Evolutionary conservation across 108 stramenopile genomes (phyloP), one percentile per base, ranked within the genome.

Genomic region (Epithemia pelagica): DNA sequence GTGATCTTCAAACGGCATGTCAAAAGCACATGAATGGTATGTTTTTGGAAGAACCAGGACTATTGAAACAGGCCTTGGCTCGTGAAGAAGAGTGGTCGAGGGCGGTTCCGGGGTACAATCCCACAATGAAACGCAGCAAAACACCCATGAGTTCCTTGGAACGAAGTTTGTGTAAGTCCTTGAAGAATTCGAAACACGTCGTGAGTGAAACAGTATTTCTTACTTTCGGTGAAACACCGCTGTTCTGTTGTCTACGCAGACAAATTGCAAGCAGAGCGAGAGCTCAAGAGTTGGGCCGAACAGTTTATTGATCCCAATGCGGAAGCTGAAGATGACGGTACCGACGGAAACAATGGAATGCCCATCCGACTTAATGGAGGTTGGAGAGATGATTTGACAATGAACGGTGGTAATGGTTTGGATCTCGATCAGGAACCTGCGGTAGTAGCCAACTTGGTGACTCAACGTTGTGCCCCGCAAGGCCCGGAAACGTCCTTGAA

Each of bases 11-110:
- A 31, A 68, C 76, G 46, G 77, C 78, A 7, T 68, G 73, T 56
- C 88, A 90, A 60, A 65, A 83, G 2, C 86, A 95, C 66, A 91
- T 88, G 89, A 91, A 72, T 15, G 94, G 89, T 1, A 56, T 79
- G 8, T 95, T 95, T 67, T 62, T 95, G 28, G 94, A 95, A 65
- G 89, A 95, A 66, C 89, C 91, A 0, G 96, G 94, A 8, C 53
- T 95, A 0, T 63, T 95, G 24, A 86, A 90, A 55, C 81, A 88
- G 70, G 96, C 96, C 0, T 72, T 96, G 24, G 81, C 86, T 62
- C 70, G 84, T n/a, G 94, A 94, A 64, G 75, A 79, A 64, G 85
- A 91, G 58, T 92, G 92, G 90, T 61, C 75, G 51, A 58, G 71
- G 26, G 61, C 77, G 28, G 91, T 96, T 21, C 90, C 91, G 19